Conservation (phyloP, 176 grass and related monocot species). For the Ananas comosus region DNA sequence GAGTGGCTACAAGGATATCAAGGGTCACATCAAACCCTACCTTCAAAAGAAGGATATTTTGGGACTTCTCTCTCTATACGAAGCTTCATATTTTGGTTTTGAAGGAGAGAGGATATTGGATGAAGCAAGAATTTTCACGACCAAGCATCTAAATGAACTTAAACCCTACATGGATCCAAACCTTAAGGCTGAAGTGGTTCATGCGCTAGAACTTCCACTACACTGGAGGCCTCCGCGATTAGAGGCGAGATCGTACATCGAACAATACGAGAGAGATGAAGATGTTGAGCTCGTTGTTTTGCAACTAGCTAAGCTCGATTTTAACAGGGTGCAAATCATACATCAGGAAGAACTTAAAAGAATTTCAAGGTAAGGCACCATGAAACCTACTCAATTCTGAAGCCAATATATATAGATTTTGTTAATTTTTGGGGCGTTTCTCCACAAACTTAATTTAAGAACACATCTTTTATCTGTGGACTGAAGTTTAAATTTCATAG, state of each 20-base stretch:
- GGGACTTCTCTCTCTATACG: conserved; percentile 25
- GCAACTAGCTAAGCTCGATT: conserved; percentile 30
- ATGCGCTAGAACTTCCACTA: conserved; percentile 25
- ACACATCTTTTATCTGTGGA: too few relatives aligned
- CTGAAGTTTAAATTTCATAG: too few relatives aligned
- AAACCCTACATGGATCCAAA: background rate
- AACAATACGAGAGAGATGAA: conserved; percentile 17
- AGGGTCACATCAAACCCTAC: background rate
- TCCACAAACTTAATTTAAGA: too few relatives aligned
- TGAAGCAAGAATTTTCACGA: conserved; percentile 16
- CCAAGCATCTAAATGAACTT: background rate
- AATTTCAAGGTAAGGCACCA: conserved; percentile 16
- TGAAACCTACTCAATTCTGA: background rate
- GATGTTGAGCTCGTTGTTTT: conserved; percentile 12
- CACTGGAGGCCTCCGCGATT: conserved; percentile 28
- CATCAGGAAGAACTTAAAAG: conserved; percentile 24
- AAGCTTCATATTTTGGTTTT: conserved; percentile 33
- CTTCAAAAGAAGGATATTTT: background rate
- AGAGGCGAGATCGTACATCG: conserved; percentile 30
- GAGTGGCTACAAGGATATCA: conserved; percentile 9
- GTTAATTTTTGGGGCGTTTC: too few relatives aligned
- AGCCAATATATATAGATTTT: too few relatives aligned
- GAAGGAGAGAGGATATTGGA: conserved; percentile 19
- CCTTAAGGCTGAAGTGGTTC: background rate
- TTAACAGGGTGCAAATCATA: conserved; percentile 31